Base-by-base conservation (phyloP, 805 yeast genomes). In the Priceomyces castillae region DNA sequence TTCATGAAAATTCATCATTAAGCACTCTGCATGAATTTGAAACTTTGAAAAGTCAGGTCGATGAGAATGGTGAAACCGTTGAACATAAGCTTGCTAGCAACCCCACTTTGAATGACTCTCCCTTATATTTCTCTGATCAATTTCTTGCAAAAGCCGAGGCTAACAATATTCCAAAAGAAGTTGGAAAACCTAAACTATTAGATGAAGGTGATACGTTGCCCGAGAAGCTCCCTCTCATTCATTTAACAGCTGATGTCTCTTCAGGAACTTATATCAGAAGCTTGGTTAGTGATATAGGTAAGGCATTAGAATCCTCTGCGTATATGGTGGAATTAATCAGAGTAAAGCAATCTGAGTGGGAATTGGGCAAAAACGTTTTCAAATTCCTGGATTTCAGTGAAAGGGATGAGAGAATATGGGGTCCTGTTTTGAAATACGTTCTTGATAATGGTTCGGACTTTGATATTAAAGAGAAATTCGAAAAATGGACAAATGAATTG, bases 251-350 rank as follows among this genome's bases (percentile, higher is more conserved):
- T 3, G 76, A 78, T 28, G 99, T 92, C 0, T 85, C 96, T 1
- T 89, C 97, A 0, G 99, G 99, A 1, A 94, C 98, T 0, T 94
- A 94, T 56, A 90, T 94, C 39, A 76, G 99, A 51, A 85, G 97
- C 2, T 67, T 94, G 42, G 74, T 94, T 39, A 88, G 95, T 64
- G 99, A 94, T 57, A 72, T 87, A 35, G 98, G 96, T 1, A 77
- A 85, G 46, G 85, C 92, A 0, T 67, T 90, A 58, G 82, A 84
- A 14, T 80, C 90, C 0, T 79, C 87, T 19, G 88, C 96, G 0
- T 89, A 89, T 57, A 90, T 94, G 96, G 96, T 85, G 7, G 81
- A 81, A 51, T 75, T 94, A 44, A 74, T 80, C 7, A 77, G 99
- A 57, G 59, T 69, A 7, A 72, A 77, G 43, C 99, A 95, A 63